These are phyloP conservation scores for Globisporangium canariense DNA, from an alignment of 352 stramenopile species.

Conservation along the genomic window DNA sequence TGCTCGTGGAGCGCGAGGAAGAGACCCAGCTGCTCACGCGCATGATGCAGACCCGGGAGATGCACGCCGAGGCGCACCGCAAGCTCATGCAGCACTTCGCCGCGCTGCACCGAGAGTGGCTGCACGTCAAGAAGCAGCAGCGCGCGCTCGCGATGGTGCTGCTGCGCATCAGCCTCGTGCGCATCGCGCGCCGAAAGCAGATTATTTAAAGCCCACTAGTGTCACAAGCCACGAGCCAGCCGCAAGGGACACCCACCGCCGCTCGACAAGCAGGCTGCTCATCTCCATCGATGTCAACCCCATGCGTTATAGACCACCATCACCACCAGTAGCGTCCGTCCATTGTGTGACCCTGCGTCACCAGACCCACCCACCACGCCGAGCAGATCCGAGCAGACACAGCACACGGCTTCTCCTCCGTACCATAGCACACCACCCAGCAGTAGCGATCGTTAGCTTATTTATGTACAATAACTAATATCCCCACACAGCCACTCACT, in stretches of 20 bases:
- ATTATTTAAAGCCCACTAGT: conserved; percentile 7
- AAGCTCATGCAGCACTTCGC: conserved; percentile 24
- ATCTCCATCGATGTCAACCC: background rate
- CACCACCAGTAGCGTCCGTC: conserved; percentile 5
- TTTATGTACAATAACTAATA: conserved; percentile 21
- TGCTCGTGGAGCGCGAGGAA: conserved; percentile 18
- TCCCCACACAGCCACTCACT: background rate
- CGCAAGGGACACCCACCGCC: background rate
- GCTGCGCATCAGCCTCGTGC: conserved; percentile 21
- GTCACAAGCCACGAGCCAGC: background rate
- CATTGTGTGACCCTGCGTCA: background rate
- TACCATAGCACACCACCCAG: conserved; percentile 7
- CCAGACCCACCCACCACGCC: background rate
- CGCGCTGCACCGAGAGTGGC: conserved; percentile 18
- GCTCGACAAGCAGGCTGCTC: background rate
- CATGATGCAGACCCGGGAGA: conserved; percentile 22
- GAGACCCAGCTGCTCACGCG: conserved; percentile 22
- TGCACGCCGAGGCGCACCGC: conserved; percentile 21
- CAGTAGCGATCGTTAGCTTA: conserved; percentile 15
- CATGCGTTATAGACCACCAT: background rate
- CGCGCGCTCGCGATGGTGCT: conserved; percentile 21
- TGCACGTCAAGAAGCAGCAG: conserved; percentile 23
- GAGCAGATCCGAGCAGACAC: conserved; percentile 4
- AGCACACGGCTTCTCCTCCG: background rate
- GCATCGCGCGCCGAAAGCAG: conserved; percentile 18